These are phyloP conservation scores for Isochrysis galbana DNA, from an alignment of 78 protist genomes.

Conservation along the genomic window DNA sequence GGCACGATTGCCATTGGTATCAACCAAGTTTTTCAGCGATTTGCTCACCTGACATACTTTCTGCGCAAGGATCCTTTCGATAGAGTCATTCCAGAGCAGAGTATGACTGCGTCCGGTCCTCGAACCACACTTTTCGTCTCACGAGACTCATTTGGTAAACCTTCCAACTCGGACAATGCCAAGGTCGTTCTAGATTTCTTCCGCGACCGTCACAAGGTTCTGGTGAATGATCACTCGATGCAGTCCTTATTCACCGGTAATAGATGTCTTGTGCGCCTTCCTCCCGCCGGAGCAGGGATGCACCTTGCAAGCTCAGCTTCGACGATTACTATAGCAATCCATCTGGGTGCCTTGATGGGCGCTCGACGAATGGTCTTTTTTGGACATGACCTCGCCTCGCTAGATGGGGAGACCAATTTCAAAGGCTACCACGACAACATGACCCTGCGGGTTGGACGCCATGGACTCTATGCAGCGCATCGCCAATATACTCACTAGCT, in stretches of 20 bases:
- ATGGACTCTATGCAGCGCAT: not conserved
- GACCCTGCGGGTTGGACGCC: not conserved
- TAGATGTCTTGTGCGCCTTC: not conserved
- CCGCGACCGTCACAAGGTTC: not conserved
- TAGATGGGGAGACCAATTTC: not conserved
- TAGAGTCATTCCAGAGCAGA: not conserved
- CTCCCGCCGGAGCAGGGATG: not conserved
- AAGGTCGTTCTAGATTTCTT: not conserved
- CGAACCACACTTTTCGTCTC: not conserved
- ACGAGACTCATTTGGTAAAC: not conserved
- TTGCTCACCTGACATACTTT: not conserved
- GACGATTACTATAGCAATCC: not conserved
- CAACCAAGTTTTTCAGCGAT: not conserved
- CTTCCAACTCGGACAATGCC: not conserved
- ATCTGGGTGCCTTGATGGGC: not conserved
- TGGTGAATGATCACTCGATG: not conserved
- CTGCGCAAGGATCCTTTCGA: not conserved
- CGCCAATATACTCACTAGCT: not conserved
- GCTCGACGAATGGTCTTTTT: not conserved
- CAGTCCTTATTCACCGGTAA: not conserved
- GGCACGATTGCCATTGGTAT: not conserved
- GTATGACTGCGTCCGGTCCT: not conserved
- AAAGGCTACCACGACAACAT: not conserved
- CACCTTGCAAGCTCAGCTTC: not conserved
- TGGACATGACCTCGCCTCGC: not conserved